Conservation (phyloP, 352 stramenopile genomes). For the Aphanomyces invadans region DNA sequence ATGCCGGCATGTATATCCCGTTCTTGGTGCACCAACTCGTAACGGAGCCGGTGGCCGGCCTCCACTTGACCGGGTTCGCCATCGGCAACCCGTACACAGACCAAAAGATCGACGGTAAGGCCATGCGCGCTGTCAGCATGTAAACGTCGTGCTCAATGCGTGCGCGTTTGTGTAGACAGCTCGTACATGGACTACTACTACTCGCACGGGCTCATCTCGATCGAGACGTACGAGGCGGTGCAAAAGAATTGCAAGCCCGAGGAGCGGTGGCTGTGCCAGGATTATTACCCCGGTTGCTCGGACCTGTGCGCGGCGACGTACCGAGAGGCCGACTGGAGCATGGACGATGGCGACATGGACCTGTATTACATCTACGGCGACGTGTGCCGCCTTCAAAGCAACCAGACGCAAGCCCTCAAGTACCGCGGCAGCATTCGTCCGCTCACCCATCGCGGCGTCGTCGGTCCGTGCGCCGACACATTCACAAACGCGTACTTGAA, state of each 20-base stretch:
- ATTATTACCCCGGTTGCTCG: slow-evolving; percentile 31
- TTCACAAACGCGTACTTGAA: slow-evolving; percentile 41
- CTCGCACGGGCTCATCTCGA: slow-evolving; percentile 65
- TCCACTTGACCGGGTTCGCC: slow-evolving; percentile 52
- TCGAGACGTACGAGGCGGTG: slow-evolving; percentile 46
- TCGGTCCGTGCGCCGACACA: slow-evolving; percentile 45
- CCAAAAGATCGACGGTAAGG: slow-evolving; percentile 34
- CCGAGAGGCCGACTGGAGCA: slow-evolving; percentile 33
- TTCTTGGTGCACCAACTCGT: slow-evolving; percentile 62
- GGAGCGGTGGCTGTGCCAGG: neutral
- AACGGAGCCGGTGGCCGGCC: slow-evolving; percentile 34
- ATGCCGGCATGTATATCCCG: slow-evolving; percentile 83
- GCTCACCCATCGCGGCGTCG: slow-evolving; percentile 41
- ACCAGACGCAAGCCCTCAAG: slow-evolving; percentile 36
- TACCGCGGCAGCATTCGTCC: slow-evolving; percentile 9
- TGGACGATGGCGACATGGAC: slow-evolving; percentile 44
- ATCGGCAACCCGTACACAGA: slow-evolving; percentile 65
- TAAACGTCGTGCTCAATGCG: neutral
- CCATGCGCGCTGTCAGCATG: neutral
- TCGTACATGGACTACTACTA: slow-evolving; percentile 39
- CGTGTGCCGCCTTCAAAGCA: slow-evolving; percentile 49
- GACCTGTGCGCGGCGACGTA: slow-evolving; percentile 36
- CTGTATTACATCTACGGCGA: slow-evolving; percentile 80
- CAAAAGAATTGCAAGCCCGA: slow-evolving; percentile 42
- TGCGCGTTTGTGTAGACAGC: neutral